These are phyloP conservation scores for Ophiorrhiza pumila DNA, from an alignment of 257 asterid genomes.

Conservation along the genomic window DNA sequence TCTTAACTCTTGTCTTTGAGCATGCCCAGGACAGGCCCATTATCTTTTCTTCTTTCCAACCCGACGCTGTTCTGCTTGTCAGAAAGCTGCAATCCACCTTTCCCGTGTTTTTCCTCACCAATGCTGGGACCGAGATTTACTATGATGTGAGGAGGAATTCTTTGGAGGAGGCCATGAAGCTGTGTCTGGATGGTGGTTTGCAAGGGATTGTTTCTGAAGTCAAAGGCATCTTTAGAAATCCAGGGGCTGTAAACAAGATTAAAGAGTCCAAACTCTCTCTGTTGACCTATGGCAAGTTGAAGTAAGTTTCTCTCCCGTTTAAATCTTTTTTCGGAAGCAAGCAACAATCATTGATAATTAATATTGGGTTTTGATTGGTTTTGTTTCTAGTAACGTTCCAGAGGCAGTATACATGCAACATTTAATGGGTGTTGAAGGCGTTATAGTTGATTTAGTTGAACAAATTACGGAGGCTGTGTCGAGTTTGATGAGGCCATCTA, in stretches of 20 bases:
- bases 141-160: slow-evolving; percentile 71
- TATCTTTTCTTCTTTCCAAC: slow-evolving; percentile 78
- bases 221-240: slow-evolving; percentile 66
- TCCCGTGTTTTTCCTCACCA: slow-evolving; percentile 87
- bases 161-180: slow-evolving; percentile 72
- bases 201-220: slow-evolving; percentile 92
- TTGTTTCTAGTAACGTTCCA: slow-evolving; percentile 52
- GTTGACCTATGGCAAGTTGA: slow-evolving; percentile 76
- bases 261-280: slow-evolving; percentile 71
- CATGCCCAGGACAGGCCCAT: slow-evolving; percentile 68
- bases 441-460: slow-evolving; percentile 75
- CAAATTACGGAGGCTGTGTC: slow-evolving; percentile 65
- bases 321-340: too few species aligned
- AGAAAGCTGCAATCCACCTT: slow-evolving; percentile 59
- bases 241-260: slow-evolving; percentile 67
- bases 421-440: slow-evolving; percentile 91
- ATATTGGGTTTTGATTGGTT: not conserved
- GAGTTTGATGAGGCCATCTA: slow-evolving; percentile 40
- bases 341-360: too few species aligned
- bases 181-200: slow-evolving; percentile 79
- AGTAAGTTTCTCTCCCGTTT: too few species aligned
- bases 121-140: slow-evolving; percentile 75
- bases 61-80: slow-evolving; percentile 71
- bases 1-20: slow-evolving; percentile 52
- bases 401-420: slow-evolving; percentile 92